These are phyloP conservation scores for Prunus armeniaca DNA, from an alignment of 306 rosid species.

Conservation along the genomic window DNA sequence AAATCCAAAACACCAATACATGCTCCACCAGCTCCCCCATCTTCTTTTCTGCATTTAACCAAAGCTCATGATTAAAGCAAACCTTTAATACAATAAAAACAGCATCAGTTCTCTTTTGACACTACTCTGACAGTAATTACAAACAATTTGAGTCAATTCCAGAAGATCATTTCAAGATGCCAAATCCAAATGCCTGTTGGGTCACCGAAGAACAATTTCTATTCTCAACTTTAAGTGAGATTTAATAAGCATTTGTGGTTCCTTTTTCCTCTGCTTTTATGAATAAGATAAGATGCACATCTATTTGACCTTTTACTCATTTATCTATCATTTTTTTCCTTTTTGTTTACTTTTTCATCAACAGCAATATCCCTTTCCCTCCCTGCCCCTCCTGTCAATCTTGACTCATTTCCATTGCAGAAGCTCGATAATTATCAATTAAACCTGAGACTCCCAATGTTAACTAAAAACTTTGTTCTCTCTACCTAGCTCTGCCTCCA, in stretches of 20 bases:
- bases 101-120: conserved; percentile 8
- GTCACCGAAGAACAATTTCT: neutral
- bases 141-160: conserved; percentile 3
- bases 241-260: neutral
- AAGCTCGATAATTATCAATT: neutral
- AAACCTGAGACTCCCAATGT: neutral
- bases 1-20: conserved; percentile 76
- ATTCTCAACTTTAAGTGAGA: neutral
- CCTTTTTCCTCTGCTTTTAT: neutral
- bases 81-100: conserved; percentile 12
- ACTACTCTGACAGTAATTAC: neutral
- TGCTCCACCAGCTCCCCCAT: conserved; percentile 76
- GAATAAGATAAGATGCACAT: neutral
- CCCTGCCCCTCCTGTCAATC: neutral
- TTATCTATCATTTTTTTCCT: neutral
- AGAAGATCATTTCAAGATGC: neutral
- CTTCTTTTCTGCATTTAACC: conserved; percentile 68
- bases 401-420: neutral
- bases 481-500: neutral
- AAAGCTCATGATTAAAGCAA: conserved; percentile 14
- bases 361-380: neutral
- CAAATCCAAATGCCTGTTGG: neutral
- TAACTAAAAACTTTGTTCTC: neutral
- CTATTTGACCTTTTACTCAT: neutral
- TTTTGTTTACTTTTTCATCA: neutral